Percentiles rank a stretch among this genome's conserved stretches.
Evolutionary conservation across 805 yeast genomes (phyloP).

Genomic region (Barnettozyma pratensis): DNA sequence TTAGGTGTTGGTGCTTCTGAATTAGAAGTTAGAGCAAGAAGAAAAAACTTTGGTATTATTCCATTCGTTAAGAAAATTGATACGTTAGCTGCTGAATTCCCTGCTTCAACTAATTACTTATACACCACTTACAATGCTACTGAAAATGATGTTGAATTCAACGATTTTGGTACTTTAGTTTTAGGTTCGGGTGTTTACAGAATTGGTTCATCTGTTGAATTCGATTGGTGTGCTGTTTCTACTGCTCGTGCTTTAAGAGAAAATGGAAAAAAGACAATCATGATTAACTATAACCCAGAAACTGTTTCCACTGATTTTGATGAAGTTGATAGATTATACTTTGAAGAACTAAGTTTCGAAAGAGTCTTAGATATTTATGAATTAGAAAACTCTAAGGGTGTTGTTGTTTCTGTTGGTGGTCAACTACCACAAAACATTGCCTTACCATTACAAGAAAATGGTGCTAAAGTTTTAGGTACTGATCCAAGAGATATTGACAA

Average conservation of each 20-base stretch:
- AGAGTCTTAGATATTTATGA: slow-evolving; percentile 97
- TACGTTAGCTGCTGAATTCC: slow-evolving; percentile 98
- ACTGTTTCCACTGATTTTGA: slow-evolving; percentile 98
- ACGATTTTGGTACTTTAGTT: slow-evolving; percentile 90
- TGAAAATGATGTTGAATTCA: slow-evolving; percentile 74
- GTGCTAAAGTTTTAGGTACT: slow-evolving; percentile 90
- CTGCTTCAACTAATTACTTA: slow-evolving; percentile 92
- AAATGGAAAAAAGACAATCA: slow-evolving; percentile 82
- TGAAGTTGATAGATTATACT: slow-evolving; percentile 95
- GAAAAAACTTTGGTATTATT: slow-evolving; percentile 73
- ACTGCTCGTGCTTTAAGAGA: slow-evolving; percentile 92
- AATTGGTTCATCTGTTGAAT: slow-evolving; percentile 97
- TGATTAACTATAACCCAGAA: slow-evolving; percentile 98
- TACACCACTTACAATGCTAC: slow-evolving; percentile 95
- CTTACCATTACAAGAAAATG: slow-evolving; percentile 67
- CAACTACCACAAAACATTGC: slow-evolving; percentile 98
- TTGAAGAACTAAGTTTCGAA: slow-evolving; percentile 92
- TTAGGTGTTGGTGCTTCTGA: slow-evolving; percentile 68
- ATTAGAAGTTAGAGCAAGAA: slow-evolving; percentile 72
- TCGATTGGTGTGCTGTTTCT: slow-evolving; percentile 99
- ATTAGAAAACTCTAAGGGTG: slow-evolving; percentile 83
- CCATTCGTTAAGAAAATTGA: slow-evolving; percentile 97
- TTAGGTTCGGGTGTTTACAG: slow-evolving; percentile 99
- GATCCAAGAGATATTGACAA: slow-evolving; percentile 91
- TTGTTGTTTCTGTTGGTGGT: slow-evolving; percentile 96